Base-by-base conservation (phyloP, 2,329 filamentous ascomycete genomes). In the Nannizzia gypsea region DNA sequence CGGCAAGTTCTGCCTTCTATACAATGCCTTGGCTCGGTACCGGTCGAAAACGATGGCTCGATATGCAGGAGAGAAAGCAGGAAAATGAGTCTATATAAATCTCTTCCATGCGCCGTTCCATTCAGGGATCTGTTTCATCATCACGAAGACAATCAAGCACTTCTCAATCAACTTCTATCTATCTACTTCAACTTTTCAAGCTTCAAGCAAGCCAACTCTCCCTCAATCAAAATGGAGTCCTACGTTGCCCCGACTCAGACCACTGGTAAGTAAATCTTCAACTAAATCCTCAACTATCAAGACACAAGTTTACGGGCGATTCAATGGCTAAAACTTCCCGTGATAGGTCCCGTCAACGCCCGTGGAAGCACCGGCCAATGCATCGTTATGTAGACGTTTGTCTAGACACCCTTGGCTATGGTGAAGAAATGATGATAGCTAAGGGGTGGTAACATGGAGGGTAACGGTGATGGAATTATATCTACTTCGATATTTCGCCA, bases 371-470 rank as follows among this genome's bases (percentile, higher is more conserved):
- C 52, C n/a, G 63, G 57, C 52, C 63, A 64, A 22, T 64, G 63
- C 36, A 58, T 63, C 57, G 63, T 64, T 24, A 64, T 64, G 63
- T 64, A 63, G 60, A 62, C 26, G 22, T 46, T 40, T 17, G n/a
- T 63, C 63, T 62, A 62, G 22, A 56, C 38, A 17, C 11, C 2
- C 13, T 28, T 42, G 34, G 22, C 26, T 8, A 56, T 56, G 54
- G 4, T 56, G 34, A 42, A n/a, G 34, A n/a, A 42, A 24, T n/a
- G 34, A 24, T 42, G 54, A 13, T 40, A 22, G 22, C 15, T 20
- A 56, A 26, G 26, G 54, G 34, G 34, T 13, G 20, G 54, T 22
- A 13, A 34, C 15, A 26, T n/a, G 24, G n/a, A 6, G 22, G n/a
- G 13, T 31, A 13, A 34, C 20, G 26, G 26, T 54, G 26, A 26